Conservation (phyloP, 176 grass and related monocot genomes). For the Panicum miliaceum region DNA sequence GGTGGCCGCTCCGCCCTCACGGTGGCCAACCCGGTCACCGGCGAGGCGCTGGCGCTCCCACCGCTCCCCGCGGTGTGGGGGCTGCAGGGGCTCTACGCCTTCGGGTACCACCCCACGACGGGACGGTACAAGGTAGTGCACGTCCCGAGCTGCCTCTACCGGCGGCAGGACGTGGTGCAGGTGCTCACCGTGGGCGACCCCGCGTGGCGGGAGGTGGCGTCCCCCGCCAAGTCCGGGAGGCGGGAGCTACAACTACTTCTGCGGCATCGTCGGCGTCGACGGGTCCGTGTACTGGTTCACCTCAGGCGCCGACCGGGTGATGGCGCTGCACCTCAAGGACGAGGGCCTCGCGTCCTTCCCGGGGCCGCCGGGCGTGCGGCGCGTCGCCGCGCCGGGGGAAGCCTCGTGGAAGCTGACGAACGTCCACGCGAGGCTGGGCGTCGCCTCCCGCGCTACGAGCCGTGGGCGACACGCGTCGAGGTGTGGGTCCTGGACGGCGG, state of each 20-base stretch:
- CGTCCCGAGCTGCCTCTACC: background rate
- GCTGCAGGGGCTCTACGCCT: background rate
- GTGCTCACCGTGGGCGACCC: background rate
- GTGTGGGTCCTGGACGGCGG: background rate
- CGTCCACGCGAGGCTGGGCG: background rate
- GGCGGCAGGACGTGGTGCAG: background rate
- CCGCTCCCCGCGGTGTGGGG: background rate
- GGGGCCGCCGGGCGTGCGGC: background rate
- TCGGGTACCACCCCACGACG: conserved; percentile 32
- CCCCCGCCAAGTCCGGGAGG: too few relatives aligned
- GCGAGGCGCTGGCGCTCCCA: background rate
- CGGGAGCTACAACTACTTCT: background rate
- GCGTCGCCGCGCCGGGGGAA: accelerated
- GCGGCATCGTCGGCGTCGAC: background rate
- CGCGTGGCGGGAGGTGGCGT: background rate
- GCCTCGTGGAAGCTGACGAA: background rate
- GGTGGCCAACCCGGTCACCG: conserved; percentile 13
- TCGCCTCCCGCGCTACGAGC: background rate
- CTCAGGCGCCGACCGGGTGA: background rate
- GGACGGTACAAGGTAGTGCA: conserved; percentile 25
- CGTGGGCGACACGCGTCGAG: background rate
- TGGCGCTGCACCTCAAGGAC: background rate
- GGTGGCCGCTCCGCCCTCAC: background rate
- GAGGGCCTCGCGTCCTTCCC: background rate
- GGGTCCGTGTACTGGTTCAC: background rate